phyloP scores from a whole-genome alignment of 345 rosid genomes.

The Diplotaxis tenuifolia region DNA sequence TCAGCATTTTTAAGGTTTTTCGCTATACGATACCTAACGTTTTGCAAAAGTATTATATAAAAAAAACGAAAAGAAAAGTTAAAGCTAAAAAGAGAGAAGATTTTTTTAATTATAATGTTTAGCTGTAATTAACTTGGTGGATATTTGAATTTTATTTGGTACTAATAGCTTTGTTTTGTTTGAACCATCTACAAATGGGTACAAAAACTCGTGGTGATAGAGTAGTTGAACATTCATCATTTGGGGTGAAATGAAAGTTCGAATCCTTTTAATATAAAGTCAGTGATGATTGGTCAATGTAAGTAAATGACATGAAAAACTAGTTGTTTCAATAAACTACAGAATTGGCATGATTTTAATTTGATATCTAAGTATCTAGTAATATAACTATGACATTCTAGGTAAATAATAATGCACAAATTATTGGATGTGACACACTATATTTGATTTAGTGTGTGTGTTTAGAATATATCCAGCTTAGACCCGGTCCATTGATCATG shows the following conservation, averaged over 20 bases:
- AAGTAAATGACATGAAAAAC: background rate
- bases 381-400: background rate
- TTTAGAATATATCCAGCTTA: background rate
- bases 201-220: background rate
- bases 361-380: background rate
- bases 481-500: conserved; percentile 16
- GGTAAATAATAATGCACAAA: conserved; percentile 7
- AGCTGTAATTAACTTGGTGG: background rate
- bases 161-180: background rate
- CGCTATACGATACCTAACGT: conserved; percentile 17
- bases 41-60: conserved; percentile 15
- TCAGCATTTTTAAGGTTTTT: conserved; percentile 32
- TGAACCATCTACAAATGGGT: background rate
- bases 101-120: background rate
- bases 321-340: background rate
- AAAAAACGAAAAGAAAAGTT: background rate
- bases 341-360: background rate
- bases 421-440: conserved; percentile 12
- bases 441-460: background rate
- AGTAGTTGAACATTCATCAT: background rate
- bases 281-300: background rate
- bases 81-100: conserved; percentile 7
- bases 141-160: background rate
- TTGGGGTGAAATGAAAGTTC: background rate
- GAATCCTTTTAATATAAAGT: background rate